Conservation (phyloP, 768 basidiomycete species). For the Filobasidium wieringae region DNA sequence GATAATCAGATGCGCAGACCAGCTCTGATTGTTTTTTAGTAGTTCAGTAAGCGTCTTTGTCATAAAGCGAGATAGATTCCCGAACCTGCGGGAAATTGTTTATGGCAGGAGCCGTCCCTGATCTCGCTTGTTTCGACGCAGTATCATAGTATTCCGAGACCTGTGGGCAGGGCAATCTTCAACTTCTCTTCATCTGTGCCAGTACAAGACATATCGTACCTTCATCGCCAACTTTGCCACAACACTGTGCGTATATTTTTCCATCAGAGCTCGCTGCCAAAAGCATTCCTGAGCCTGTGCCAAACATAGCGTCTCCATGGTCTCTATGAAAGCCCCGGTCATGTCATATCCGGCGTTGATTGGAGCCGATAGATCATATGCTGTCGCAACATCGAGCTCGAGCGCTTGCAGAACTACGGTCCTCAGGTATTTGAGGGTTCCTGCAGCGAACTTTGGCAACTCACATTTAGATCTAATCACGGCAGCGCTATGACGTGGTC, state of each 20-base stretch:
- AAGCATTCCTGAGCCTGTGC: conserved; percentile 95
- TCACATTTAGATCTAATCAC: neutral
- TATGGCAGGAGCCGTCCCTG: conserved; percentile 26
- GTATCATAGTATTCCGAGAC: conserved; percentile 55
- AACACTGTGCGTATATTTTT: conserved; percentile 63
- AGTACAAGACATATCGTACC: conserved; percentile 41
- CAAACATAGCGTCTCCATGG: conserved; percentile 65
- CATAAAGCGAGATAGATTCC: neutral
- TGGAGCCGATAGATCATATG: neutral
- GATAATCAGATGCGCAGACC: conserved; percentile 67
- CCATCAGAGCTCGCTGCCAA: conserved; percentile 78
- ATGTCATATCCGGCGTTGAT: conserved; percentile 48
- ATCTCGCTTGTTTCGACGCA: conserved; percentile 38
- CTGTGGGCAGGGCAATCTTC: no score
- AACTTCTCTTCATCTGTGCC: no score
- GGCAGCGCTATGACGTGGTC: neutral
- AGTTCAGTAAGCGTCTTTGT: neutral
- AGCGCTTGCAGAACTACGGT: conserved; percentile 25
- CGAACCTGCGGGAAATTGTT: conserved; percentile 33
- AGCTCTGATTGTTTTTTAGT: conserved; percentile 46
- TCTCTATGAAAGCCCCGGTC: conserved; percentile 49
- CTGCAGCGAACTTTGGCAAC: conserved; percentile 36
- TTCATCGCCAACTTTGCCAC: conserved; percentile 71
- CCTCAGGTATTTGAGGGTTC: conserved; percentile 30
- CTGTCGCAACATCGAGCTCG: conserved; percentile 18